Evolutionary conservation across 106 monocot species (phyloP), one percentile per base, ranked within the genome.

Genomic region (Dioscorea zingiberensis): DNA sequence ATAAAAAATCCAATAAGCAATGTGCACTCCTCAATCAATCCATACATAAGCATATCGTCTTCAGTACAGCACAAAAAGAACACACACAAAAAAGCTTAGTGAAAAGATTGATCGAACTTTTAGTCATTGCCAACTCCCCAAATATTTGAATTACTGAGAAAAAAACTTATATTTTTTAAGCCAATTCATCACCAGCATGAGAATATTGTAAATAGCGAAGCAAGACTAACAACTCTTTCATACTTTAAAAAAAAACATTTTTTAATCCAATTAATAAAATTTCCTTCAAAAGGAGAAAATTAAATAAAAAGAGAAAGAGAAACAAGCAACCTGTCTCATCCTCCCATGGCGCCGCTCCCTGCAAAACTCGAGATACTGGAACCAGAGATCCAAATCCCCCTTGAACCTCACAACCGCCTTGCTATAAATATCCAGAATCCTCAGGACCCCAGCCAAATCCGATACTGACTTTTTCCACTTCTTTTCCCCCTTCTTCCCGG

Each of bases 331-430:
- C 85, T 91, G 56, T 49, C 81, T 97, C 95, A 97, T 91, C 55
- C 80, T 46, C 8, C 88, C 91, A 71, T 91, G 82, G 44, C 70
- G 68, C 16, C 54, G 65, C 69, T 68, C 69, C 54, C 88, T 58
- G 58, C 91, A 97, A 59, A 85, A 97, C 68, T 97, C 95, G 18
- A 91, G 73, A 27, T 97, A 97, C 56, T 61, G 54, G 58, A 97
- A 91, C 95, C 95, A 97, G 10, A 97, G 70, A 18, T 74, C 78
- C 72, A 97, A 69, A 64, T 97, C 95, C 15, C 85, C 91, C 61
- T 81, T 88, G 23, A 68, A 81, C 54, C 79, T 88, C 59, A 63
- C 26, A 25, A 61, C 63, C 19, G 75, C 91, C 72, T 73, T 47
- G 59, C 74, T 79, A 27, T 85, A 95, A 19, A 91, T 57, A 22